phyloP scores from a whole-genome alignment of 805 yeast species.

The Starmerella stellata region DNA sequence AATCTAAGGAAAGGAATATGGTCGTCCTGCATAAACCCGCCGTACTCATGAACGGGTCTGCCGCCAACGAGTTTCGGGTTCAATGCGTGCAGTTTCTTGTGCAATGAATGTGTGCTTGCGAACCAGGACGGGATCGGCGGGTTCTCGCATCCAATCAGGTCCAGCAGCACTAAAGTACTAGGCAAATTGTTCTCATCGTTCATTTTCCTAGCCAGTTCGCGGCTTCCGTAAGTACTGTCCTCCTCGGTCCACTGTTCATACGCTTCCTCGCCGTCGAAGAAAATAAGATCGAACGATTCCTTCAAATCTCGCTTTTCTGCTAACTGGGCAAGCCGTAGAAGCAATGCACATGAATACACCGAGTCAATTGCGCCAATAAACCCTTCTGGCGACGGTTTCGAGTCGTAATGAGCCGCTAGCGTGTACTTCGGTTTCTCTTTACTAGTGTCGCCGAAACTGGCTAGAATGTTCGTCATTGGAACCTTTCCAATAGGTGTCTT shows the following conservation, averaged over 20 bases:
- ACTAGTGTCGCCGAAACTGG: constrained; percentile 8
- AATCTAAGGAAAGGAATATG: constrained; percentile 34
- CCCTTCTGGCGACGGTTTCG: constrained; percentile 33
- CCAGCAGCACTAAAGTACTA: constrained; percentile 33
- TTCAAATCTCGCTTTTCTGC: constrained; percentile 5
- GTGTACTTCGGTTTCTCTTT: constrained; percentile 3
- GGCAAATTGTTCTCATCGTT: constrained; percentile 19
- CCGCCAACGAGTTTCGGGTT: constrained; percentile 22
- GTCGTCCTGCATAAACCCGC: constrained; percentile 28
- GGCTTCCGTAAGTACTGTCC: constrained; percentile 42
- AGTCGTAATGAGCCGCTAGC: constrained; percentile 40
- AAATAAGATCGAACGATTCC: constrained; percentile 22
- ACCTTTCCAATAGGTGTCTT: constrained; percentile 26
- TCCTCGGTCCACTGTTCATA: constrained; percentile 32
- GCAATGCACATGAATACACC: constrained; percentile 38
- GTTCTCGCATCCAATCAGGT: constrained; percentile 31
- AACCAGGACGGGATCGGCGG: constrained; percentile 30
- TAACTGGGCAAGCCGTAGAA: constrained; percentile 29
- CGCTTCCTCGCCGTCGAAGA: constrained; percentile 50
- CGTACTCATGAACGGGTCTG: constrained; percentile 9
- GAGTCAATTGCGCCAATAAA: constrained; percentile 45
- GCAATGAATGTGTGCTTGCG: constrained; percentile 25
- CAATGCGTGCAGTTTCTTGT: constrained; percentile 24
- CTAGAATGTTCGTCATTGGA: constrained; percentile 22
- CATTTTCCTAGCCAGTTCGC: constrained; percentile 31